Conservation (phyloP, 2,329 filamentous ascomycete species). For the Claviceps quebecensis region DNA sequence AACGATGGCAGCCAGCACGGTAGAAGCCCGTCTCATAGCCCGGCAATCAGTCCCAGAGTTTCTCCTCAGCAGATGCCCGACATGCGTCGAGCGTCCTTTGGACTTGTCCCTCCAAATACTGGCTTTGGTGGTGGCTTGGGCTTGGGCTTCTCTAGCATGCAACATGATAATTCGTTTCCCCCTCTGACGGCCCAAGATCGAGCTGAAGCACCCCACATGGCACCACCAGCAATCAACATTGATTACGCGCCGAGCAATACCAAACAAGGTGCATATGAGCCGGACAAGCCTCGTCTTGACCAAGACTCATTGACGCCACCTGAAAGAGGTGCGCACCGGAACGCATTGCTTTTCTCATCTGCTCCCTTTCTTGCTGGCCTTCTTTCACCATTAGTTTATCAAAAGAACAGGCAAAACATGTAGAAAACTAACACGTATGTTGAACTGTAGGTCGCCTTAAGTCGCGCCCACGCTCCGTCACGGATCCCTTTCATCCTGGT, state of each 20-base stretch:
- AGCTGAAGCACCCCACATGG: constrained; percentile 61
- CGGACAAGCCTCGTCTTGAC: constrained; percentile 50
- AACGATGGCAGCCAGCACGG: constrained; percentile 61
- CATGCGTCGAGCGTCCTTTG: constrained; percentile 31
- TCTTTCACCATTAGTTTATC: too few relatives aligned
- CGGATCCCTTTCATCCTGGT: constrained; percentile 43
- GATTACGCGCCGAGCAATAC: constrained; percentile 70
- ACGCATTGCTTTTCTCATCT: not conserved
- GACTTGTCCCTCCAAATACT: constrained; percentile 26
- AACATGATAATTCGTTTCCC: constrained; percentile 37
- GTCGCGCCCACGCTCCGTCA: constrained; percentile 41
- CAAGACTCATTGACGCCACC: constrained; percentile 76
- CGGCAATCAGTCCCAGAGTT: constrained; percentile 50
- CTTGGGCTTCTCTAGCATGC: constrained; percentile 21
- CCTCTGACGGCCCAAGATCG: constrained; percentile 31
- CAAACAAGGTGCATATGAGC: constrained; percentile 22
- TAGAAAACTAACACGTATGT: not conserved
- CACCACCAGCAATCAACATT: constrained; percentile 88
- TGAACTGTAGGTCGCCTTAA: constrained; percentile 28
- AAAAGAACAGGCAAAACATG: too few relatives aligned
- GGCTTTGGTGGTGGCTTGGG: constrained; percentile 19
- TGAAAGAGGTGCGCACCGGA: constrained; percentile 40
- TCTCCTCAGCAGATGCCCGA: constrained; percentile 42
- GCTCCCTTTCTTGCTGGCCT: not conserved
- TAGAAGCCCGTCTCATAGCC: constrained; percentile 66